A percentile compares a stretch with the other conserved stretches of the same genome.
These are phyloP conservation scores for Heliamphora exappendiculata DNA, from an alignment of 148 eudicot species.

Conservation along the genomic window DNA sequence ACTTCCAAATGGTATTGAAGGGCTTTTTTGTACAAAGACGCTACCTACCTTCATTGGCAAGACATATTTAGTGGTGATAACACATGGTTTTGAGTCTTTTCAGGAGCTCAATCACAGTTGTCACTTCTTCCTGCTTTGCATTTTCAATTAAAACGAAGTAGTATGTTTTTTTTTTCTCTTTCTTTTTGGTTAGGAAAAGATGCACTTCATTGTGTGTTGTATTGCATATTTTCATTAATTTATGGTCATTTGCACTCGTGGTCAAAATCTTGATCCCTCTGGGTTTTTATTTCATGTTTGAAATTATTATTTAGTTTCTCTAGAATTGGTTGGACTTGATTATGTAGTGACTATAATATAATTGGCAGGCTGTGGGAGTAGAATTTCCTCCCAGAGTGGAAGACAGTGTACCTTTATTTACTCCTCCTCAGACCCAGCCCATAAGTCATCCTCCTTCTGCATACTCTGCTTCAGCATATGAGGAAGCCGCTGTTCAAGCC, in stretches of 20 bases:
- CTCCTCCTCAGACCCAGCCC: slow-evolving; percentile 89
- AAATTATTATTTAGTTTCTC: neutral
- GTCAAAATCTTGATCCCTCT: neutral
- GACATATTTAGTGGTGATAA: too few relatives aligned
- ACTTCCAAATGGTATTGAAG: too few relatives aligned
- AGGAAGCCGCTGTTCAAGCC: slow-evolving; percentile 72
- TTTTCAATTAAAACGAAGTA: neutral
- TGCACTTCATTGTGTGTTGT: neutral
- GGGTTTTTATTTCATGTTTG: slow-evolving; percentile 1
- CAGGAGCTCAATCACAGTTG: neutral
- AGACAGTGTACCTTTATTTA: slow-evolving; percentile 72
- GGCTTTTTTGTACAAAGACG: too few relatives aligned
- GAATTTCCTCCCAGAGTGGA: slow-evolving; percentile 82
- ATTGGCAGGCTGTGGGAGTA: slow-evolving; percentile 67
- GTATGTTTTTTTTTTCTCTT: too few relatives aligned
- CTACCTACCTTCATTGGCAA: too few relatives aligned
- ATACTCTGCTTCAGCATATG: slow-evolving; percentile 37
- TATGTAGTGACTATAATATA: slow-evolving; percentile 13
- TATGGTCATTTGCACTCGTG: neutral
- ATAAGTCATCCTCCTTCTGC: slow-evolving; percentile 33
- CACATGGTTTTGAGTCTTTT: neutral
- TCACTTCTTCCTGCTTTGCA: neutral
- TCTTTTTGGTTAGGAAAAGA: neutral
- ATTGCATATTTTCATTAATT: neutral
- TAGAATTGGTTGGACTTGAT: neutral